Base-by-base conservation (phyloP, 306 rosid species). In the Hippophae gyantsensis region DNA sequence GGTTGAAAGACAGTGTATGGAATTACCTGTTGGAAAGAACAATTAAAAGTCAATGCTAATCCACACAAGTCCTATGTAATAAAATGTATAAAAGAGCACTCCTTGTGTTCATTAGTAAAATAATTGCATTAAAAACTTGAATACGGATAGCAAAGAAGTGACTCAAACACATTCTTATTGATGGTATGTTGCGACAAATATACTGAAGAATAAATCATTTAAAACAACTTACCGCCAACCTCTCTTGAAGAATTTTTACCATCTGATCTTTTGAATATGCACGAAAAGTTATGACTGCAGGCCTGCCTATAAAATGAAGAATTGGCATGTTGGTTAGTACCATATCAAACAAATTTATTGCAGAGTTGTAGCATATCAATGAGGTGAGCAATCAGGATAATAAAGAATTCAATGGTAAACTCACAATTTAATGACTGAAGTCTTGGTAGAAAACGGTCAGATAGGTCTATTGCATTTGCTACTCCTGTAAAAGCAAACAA, bases 401-500 rank as follows among this genome's bases (percentile, higher is more conserved):
- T 32, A 32, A 57, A 8, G 6, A 8, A 38, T 32, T 10, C 41
- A 61, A 41, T 7, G 46, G 27, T 6, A 14, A 50, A 81, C 96
- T 85, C 75, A 92, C 99, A 92, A 75, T 83, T 92, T 68, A 88
- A 70, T 56, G 99, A 74, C 74, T 82, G 80, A 49, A 92, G 95
- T 69, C 80, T 81, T 13, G 99, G 99, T 69, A 92, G 89, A 69
- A 88, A 92, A 49, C 96, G 96, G 70, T 83, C 99, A 23, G 99
- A 89, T 32, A 92, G 80, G 63, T 92, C 95, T 18, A 92, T 92
- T 54, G 99, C 95, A 82, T 92, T 92, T 8, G 99, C 95, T 55
- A 88, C 79, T 58, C 96, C 99, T 92, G 80, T 49, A 71, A 68
- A 60, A 26, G 7, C 25, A 67, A 58, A 10, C 48, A 48, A 18